Evolutionary conservation across 768 basidiomycete genomes (phyloP).

Genomic region (Tylopilus plumbeoviolaceoides): DNA sequence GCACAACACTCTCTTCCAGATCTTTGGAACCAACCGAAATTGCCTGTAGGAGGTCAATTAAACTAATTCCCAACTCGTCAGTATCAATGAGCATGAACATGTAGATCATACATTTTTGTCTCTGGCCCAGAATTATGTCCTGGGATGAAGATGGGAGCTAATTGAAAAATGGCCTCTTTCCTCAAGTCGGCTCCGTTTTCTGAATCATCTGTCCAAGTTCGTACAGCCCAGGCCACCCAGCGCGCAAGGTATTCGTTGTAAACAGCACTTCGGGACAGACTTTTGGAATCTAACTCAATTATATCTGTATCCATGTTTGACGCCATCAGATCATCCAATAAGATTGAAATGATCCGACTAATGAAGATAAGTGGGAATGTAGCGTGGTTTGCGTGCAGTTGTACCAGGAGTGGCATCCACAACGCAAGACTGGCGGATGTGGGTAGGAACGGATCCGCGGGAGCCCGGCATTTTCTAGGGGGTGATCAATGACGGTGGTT

Average conservation of each 20-base stretch:
- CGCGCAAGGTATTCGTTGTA: slow-evolving; percentile 60
- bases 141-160: slow-evolving; percentile 50
- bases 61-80: slow-evolving; percentile 16
- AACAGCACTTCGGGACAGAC: slow-evolving; percentile 34
- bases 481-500: slow-evolving; percentile 1
- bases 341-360: slow-evolving; percentile 39
- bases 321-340: slow-evolving; percentile 21
- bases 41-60: slow-evolving; percentile 19
- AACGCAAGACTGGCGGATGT: slow-evolving; percentile 49
- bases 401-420: slow-evolving; percentile 63
- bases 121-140: slow-evolving; percentile 23
- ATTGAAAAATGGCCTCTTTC: slow-evolving; percentile 40
- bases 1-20: slow-evolving; percentile 16
- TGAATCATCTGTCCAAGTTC: slow-evolving; percentile 34
- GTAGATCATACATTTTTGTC: slow-evolving; percentile 32
- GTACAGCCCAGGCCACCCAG: slow-evolving; percentile 65
- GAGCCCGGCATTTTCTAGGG: slow-evolving; percentile 52
- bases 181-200: slow-evolving; percentile 38
- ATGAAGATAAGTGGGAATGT: slow-evolving; percentile 50
- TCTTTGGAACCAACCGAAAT: slow-evolving; percentile 17
- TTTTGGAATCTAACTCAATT: slow-evolving; percentile 17
- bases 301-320: slow-evolving; percentile 13
- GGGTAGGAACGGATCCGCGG: slow-evolving; percentile 44
- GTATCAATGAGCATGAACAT: background rate
- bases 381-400: slow-evolving; percentile 53